Evolutionary conservation across 306 rosid species (phyloP), one percentile per base, ranked within the genome.

Genomic region (Hippophae tibetana): DNA sequence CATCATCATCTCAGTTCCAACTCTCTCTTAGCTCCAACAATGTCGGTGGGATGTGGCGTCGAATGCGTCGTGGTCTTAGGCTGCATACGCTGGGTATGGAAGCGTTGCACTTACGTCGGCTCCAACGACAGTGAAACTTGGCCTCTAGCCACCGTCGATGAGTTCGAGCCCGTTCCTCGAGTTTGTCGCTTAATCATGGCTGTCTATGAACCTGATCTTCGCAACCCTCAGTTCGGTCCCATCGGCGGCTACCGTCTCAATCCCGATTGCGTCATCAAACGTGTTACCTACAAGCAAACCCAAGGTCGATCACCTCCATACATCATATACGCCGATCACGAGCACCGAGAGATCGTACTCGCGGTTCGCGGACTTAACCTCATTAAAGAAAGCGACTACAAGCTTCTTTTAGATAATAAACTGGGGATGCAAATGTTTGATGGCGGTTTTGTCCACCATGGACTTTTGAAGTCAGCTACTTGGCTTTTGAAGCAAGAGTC

Each of bases 41-140:
- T 90, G 97, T 90, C 97, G 0, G 74, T 82, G 4, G 8, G 90
- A 1, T 80, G 96, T 55, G 96, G 95, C 7, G 73, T 76, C 7
- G 99, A 92, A 71, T 88, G 95, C 60, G 85, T 92, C 1, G 46
- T 88, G 12, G 50, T 82, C 0, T 18, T 85, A 9, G 99, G 99
- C 42, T 92, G 95, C 68, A 60, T 77, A 5, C 86, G 99, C 9
- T 92, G 99, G 99, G 71, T 79, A 0, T 92, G 96, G 96, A 84
- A 84, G 60, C 96, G 96, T n/a, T 92, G 96, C 74, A 88, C 93
- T 6, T 72, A 85, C 78, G 50, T 92, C 12, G 96, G 99, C 47
- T 65, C 85, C 40, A 79, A 92, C 80, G 99, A 92, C 67, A 85
- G 95, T 62, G 79, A 74, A 69, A 78, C 89, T 6, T 88, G 99